A percentile compares a stretch with the other conserved stretches of the same genome.
Conservation (phyloP, 116 monocot genomes). For the Iris pallida region DNA sequence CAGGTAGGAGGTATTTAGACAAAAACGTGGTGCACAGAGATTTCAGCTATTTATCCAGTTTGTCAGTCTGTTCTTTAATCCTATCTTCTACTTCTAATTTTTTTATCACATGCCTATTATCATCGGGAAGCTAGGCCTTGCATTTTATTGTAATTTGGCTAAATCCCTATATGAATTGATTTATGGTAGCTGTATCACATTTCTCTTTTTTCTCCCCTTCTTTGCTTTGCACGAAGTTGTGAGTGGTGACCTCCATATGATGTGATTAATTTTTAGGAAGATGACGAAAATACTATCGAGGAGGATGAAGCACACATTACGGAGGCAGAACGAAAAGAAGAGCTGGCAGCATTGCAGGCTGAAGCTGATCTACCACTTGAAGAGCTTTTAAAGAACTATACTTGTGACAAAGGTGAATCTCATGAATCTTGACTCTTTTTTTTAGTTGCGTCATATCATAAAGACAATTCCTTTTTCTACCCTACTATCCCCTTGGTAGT, state of each 20-base stretch:
- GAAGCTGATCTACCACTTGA: slow-evolving; percentile 88
- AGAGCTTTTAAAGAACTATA: slow-evolving; percentile 61
- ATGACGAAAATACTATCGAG: slow-evolving; percentile 88
- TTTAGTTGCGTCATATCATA: background rate
- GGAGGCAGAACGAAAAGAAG: slow-evolving; percentile 70
- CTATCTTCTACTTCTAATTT: too few relatives aligned
- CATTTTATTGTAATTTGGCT: too few relatives aligned
- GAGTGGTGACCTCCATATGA: background rate
- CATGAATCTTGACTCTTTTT: background rate
- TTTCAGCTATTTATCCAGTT: too few relatives aligned
- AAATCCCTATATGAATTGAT: too few relatives aligned
- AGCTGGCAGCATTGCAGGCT: slow-evolving; percentile 70
- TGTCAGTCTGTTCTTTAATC: too few relatives aligned
- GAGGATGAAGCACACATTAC: slow-evolving; percentile 87
- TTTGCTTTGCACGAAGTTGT: too few relatives aligned
- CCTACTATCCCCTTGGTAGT: slow-evolving; percentile 15
- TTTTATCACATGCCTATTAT: too few relatives aligned
- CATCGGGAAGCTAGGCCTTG: too few relatives aligned
- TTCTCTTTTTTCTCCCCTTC: too few relatives aligned
- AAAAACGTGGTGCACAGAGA: too few relatives aligned
- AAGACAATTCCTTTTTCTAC: background rate
- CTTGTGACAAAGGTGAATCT: slow-evolving; percentile 30
- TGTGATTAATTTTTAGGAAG: slow-evolving; percentile 48
- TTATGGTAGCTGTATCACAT: too few relatives aligned
- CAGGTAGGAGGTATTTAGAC: too few relatives aligned